A percentile compares a stretch with the other conserved stretches of the same genome.
Evolutionary conservation across 768 basidiomycete species (phyloP).

Genomic region (Boletellus emodensis): DNA sequence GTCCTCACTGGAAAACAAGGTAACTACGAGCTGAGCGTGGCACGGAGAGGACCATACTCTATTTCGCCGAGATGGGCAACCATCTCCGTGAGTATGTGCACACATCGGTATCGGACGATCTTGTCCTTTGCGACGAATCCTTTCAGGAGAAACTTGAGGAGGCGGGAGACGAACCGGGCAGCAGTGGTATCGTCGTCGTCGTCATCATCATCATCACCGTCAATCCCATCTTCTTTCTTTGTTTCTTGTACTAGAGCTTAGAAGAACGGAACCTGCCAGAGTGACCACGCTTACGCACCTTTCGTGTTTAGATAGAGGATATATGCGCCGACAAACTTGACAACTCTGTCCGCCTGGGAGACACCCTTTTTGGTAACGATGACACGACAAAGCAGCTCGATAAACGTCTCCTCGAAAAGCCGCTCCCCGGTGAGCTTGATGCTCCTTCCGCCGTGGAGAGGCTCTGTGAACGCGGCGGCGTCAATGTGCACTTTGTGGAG

Average conservation of each 20-base stretch:
- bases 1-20: slow-evolving; percentile 55
- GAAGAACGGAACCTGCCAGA: not conserved
- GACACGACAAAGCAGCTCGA: slow-evolving; percentile 54
- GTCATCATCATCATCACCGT: slow-evolving; percentile 48
- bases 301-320: slow-evolving; percentile 72
- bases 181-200: slow-evolving; percentile 66
- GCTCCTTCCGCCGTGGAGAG: slow-evolving; percentile 44
- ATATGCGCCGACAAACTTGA: slow-evolving; percentile 83
- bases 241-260: slow-evolving; percentile 34
- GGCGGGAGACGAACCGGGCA: slow-evolving; percentile 61
- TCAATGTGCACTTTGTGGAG: slow-evolving; percentile 75
- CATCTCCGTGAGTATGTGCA: slow-evolving; percentile 76
- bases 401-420: slow-evolving; percentile 65
- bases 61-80: slow-evolving; percentile 78
- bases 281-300: slow-evolving; percentile 40
- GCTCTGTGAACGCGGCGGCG: slow-evolving; percentile 51
- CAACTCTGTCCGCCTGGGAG: slow-evolving; percentile 63
- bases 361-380: slow-evolving; percentile 80
- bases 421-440: slow-evolving; percentile 70
- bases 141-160: slow-evolving; percentile 68
- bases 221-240: slow-evolving; percentile 32
- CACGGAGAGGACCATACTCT: slow-evolving; percentile 52
- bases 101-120: slow-evolving; percentile 72
- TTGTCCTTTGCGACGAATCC: slow-evolving; percentile 89
- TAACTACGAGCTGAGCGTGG: not conserved